Evolutionary conservation across 2,329 filamentous ascomycete species (phyloP).

Genomic region (Trichoderma aggressivum): DNA sequence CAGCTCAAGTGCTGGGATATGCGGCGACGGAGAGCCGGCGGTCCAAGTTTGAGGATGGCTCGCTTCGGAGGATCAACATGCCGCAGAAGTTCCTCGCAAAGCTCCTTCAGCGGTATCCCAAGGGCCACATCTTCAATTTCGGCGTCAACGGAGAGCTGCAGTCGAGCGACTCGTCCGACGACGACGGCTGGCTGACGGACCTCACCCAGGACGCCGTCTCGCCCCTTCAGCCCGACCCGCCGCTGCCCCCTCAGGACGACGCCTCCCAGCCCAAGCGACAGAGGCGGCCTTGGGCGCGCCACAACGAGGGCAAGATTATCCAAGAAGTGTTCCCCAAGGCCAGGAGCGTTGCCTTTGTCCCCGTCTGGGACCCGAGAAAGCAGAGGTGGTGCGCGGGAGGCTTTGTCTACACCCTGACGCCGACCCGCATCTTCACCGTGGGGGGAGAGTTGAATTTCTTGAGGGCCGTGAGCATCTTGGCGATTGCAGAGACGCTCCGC

Average conservation of each 20-base stretch:
- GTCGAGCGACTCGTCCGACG: constrained; percentile 30
- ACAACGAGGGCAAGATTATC: constrained; percentile 29
- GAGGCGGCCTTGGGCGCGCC: constrained; percentile 16
- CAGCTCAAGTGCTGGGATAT: constrained; percentile 38
- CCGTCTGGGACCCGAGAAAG: constrained; percentile 45
- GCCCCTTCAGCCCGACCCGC: background rate
- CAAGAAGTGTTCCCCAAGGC: constrained; percentile 40
- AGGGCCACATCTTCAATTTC: constrained; percentile 46
- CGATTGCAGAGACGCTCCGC: constrained; percentile 55
- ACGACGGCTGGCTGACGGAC: constrained; percentile 22
- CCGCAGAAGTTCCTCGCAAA: constrained; percentile 39
- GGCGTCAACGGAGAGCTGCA: constrained; percentile 37
- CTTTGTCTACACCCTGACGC: constrained; percentile 47
- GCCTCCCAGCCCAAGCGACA: constrained; percentile 1
- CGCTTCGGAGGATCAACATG: constrained; percentile 26
- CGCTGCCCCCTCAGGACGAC: background rate
- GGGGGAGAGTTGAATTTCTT: constrained; percentile 51
- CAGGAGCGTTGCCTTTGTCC: constrained; percentile 46
- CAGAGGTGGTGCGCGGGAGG: constrained; percentile 49
- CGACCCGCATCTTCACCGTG: constrained; percentile 42
- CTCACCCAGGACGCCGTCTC: background rate
- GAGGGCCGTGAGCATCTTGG: constrained; percentile 49
- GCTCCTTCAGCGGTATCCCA: constrained; percentile 44
- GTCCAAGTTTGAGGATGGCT: constrained; percentile 28
- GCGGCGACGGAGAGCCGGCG: constrained; percentile 35